Conservation (phyloP, 2,329 filamentous ascomycete genomes). For the Fusarium secorum region DNA sequence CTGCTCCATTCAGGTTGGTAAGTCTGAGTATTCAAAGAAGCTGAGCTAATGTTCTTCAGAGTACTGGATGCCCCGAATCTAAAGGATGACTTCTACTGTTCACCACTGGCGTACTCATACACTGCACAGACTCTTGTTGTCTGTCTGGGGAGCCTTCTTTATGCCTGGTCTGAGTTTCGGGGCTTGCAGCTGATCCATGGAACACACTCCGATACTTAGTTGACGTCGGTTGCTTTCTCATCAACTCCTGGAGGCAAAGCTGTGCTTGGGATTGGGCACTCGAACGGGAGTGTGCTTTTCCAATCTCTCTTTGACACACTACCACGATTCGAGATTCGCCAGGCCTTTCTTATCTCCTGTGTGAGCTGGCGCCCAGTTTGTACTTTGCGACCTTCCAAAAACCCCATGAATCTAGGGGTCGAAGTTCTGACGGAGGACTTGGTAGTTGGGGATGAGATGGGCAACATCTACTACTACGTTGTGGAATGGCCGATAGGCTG, state of each 20-base stretch:
- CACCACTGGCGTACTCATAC: constrained; percentile 83
- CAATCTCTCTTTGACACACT: constrained; percentile 77
- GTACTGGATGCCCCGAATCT: constrained; percentile 88
- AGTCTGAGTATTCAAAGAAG: not conserved
- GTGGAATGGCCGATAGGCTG: constrained; percentile 81
- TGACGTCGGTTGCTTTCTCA: constrained; percentile 92
- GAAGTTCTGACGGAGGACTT: constrained; percentile 79
- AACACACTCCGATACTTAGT: constrained; percentile 51
- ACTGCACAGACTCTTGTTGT: constrained; percentile 81
- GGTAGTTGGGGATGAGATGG: constrained; percentile 83
- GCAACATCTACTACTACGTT: constrained; percentile 86
- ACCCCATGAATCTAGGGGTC: constrained; percentile 55
- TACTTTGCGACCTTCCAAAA: constrained; percentile 61
- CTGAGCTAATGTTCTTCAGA: constrained; percentile 53
- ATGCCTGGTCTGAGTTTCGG: constrained; percentile 83
- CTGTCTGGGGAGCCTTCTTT: constrained; percentile 79
- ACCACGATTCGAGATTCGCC: constrained; percentile 77
- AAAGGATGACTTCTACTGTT: constrained; percentile 97
- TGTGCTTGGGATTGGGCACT: constrained; percentile 86
- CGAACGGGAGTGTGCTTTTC: constrained; percentile 77
- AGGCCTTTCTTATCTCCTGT: constrained; percentile 77
- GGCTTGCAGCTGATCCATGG: constrained; percentile 64
- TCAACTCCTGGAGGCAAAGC: constrained; percentile 76
- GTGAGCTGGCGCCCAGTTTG: constrained; percentile 79
- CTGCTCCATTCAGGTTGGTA: constrained; percentile 76